Conservation (phyloP, 1,284 basidiomycete genomes). For the Trichosporon sp. region DNA sequence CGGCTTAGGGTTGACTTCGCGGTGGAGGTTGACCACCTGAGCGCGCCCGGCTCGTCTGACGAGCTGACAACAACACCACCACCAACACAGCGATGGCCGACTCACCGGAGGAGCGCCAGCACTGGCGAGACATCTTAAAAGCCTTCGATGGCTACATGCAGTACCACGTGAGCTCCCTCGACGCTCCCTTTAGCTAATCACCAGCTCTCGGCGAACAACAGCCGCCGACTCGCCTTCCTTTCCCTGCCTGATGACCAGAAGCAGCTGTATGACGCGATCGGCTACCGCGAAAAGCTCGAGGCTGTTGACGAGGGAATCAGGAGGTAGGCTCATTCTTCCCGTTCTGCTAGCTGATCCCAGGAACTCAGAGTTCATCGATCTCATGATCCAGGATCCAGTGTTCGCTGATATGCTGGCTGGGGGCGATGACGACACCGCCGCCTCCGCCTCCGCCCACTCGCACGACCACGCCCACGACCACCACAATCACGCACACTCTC, state of each 20-base stretch:
- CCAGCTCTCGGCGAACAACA: conserved; percentile 55
- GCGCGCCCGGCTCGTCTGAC: not conserved
- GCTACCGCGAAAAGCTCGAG: conserved; percentile 55
- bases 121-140: conserved; percentile 51
- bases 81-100: conserved; percentile 30
- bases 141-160: conserved; percentile 56
- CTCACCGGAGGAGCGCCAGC: conserved; percentile 46
- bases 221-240: conserved; percentile 52
- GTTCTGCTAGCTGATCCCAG: conserved; percentile 30
- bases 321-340: conserved; percentile 36
- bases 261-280: conserved; percentile 46
- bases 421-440: conserved; percentile 26
- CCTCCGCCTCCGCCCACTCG: conserved; percentile 15
- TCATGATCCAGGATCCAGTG: conserved; percentile 53
- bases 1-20: not conserved
- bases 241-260: conserved; percentile 48
- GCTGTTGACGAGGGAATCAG: conserved; percentile 57
- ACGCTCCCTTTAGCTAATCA: conserved; percentile 4
- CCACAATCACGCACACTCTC: conserved; percentile 32
- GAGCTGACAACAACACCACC: not conserved
- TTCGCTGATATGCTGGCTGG: conserved; percentile 49
- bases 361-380: conserved; percentile 56
- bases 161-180: conserved; percentile 49
- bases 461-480: conserved; percentile 30
- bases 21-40: conserved; percentile 18